Base-by-base conservation (phyloP, 2,329 filamentous ascomycete genomes). In the Neopestalotiopsis rosae region DNA sequence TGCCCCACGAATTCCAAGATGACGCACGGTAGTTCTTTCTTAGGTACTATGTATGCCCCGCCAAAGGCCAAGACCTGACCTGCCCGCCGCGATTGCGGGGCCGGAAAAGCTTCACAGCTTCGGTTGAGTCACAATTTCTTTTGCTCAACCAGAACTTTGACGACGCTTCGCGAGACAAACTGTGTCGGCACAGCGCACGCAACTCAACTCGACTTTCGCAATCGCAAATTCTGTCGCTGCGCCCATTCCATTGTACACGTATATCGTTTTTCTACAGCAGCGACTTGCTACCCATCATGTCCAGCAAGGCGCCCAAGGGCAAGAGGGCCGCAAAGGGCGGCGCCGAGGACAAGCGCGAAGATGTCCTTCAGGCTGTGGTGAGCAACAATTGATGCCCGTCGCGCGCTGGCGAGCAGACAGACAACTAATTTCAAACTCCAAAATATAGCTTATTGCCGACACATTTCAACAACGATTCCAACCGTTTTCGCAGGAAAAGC, bases 391-490 rank as follows among this genome's bases (percentile, higher is more conserved):
- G 6, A 38, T 38, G 7, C 61, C 34, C 10, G 38, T 40, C 30
- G 10, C 61, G 17, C 10, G 10, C 58, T 20, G 58, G 14, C 30
- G 7, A 17, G 6, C 34, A 17, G 24, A 32, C 28, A 52, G 62
- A 30, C 17, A 30, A 24, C 28, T 49, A 28, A 65, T 52, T 13
- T 4, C 17, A 20, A 5, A 17, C 13, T 32, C 24, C 17, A 20
- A 5, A 17, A 7, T 32, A 17, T 62, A 96, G 92, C 87, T 99
- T 69, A 90, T 99, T 72, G 93, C 95, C 73, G 96, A 99, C 85
- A 95, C 94, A 1, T 99, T 97, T 79, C 95, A 98, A 81, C 94
- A 94, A 62, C 88, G 94, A 79, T 99, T 97, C 82, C 89, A 88
- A 74, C 96, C 96, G 0, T 96, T 98, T 78, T 95, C 94, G 0